Conservation (phyloP, 345 rosid genomes). For the Hibiscus mutabilis region DNA sequence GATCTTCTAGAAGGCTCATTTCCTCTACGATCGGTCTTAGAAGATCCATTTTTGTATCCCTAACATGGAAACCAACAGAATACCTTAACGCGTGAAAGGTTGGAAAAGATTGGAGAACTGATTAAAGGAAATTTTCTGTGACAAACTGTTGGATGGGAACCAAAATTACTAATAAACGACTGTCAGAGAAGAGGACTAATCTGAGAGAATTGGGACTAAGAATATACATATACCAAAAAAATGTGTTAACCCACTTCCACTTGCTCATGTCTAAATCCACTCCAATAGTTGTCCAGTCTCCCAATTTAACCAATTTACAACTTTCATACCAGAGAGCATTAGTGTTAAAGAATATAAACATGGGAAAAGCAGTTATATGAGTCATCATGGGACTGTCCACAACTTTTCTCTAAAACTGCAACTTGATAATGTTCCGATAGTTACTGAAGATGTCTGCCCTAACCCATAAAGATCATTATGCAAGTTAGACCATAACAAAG, state of each 20-base stretch:
- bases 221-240: neutral
- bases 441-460: neutral
- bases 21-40: slow-evolving; percentile 51
- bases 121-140: neutral
- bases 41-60: slow-evolving; percentile 66
- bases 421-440: neutral
- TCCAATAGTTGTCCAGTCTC: neutral
- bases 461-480: neutral
- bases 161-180: neutral
- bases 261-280: neutral
- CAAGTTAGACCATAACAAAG: neutral
- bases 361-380: neutral
- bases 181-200: neutral
- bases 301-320: neutral
- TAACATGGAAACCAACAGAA: slow-evolving; percentile 19
- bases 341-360: neutral
- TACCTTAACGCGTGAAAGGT: neutral
- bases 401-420: neutral
- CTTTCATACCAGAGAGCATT: neutral
- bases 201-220: neutral
- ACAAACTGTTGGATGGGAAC: neutral
- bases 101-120: neutral
- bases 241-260: neutral
- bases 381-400: neutral
- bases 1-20: slow-evolving; percentile 55